phyloP scores from a whole-genome alignment of 73 alveolate species.

The Uronychia binucleata region DNA sequence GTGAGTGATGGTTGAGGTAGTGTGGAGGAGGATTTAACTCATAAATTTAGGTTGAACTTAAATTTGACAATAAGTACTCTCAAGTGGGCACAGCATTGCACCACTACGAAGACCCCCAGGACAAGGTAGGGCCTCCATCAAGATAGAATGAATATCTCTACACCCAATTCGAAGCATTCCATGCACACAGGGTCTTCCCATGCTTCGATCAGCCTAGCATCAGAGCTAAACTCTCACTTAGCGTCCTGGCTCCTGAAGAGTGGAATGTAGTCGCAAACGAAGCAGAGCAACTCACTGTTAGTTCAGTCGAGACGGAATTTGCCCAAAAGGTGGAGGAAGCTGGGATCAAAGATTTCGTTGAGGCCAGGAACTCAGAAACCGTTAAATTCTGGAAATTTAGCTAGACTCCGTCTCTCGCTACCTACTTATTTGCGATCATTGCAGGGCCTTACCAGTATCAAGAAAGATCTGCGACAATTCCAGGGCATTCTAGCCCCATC shows the following conservation, averaged over 20 bases:
- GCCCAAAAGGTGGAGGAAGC: not conserved
- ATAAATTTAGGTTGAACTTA: conserved; percentile 52
- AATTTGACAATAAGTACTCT: conserved; percentile 76
- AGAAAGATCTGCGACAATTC: conserved; percentile 46
- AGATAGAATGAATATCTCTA: conserved; percentile 77
- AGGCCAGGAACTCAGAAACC: not conserved
- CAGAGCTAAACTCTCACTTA: conserved; percentile 81
- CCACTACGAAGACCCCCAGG: conserved; percentile 87
- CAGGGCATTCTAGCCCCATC: conserved; percentile 45
- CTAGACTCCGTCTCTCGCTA: conserved; percentile 7
- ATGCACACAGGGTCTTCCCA: conserved; percentile 82
- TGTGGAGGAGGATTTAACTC: no score
- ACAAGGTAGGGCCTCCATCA: conserved; percentile 22
- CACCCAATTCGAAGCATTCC: conserved; percentile 71
- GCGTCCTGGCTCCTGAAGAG: conserved; percentile 57
- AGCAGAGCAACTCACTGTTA: conserved; percentile 22
- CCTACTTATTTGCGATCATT: conserved; percentile 29
- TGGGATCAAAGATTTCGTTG: not conserved
- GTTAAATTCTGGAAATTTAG: not conserved
- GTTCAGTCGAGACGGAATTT: not conserved
- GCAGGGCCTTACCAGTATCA: conserved; percentile 35
- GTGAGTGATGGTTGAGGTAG: no score
- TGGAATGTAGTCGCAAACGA: conserved; percentile 65
- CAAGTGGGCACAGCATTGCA: conserved; percentile 93
- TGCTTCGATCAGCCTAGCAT: conserved; percentile 93